These are phyloP conservation scores for Sisymbrium irio DNA, from an alignment of 345 rosid genomes.

Conservation along the genomic window DNA sequence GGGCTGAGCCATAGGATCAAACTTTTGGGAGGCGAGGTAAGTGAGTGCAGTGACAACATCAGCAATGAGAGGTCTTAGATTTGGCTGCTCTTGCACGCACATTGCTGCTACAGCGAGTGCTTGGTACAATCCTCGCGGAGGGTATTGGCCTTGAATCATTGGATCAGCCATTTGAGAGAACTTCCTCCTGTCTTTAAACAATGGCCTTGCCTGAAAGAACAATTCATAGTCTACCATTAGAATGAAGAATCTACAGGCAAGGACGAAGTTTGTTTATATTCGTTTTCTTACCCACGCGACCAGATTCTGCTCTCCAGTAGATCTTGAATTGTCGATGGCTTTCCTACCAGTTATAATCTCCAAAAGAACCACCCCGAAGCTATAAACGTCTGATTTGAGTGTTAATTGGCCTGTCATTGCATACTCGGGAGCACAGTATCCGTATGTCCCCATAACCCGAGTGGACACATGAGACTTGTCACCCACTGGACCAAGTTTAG, in stretches of 20 bases:
- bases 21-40: conserved; percentile 78
- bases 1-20: conserved; percentile 48
- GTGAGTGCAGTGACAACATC: conserved; percentile 89
- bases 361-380: conserved; percentile 87
- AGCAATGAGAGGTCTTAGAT: conserved; percentile 72
- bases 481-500: conserved; percentile 88
- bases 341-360: conserved; percentile 87
- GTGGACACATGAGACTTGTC: conserved; percentile 91
- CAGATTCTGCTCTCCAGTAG: conserved; percentile 71
- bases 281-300: conserved; percentile 75
- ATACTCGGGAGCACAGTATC: conserved; percentile 90
- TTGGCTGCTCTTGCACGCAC: conserved; percentile 91
- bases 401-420: conserved; percentile 95
- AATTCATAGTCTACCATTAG: not conserved
- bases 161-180: conserved; percentile 89
- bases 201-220: conserved; percentile 70
- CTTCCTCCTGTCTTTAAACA: conserved; percentile 74
- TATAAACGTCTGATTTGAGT: conserved; percentile 79
- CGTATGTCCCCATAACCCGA: conserved; percentile 94
- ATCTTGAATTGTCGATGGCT: conserved; percentile 71
- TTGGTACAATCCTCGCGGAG: conserved; percentile 81
- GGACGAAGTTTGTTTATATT: not conserved
- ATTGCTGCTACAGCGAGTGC: conserved; percentile 92
- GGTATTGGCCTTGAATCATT: conserved; percentile 72
- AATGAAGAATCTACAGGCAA: conserved; percentile 9